Evolutionary conservation across 1,284 basidiomycete species (phyloP).

Genomic region (Leccinum pallidistipes): DNA sequence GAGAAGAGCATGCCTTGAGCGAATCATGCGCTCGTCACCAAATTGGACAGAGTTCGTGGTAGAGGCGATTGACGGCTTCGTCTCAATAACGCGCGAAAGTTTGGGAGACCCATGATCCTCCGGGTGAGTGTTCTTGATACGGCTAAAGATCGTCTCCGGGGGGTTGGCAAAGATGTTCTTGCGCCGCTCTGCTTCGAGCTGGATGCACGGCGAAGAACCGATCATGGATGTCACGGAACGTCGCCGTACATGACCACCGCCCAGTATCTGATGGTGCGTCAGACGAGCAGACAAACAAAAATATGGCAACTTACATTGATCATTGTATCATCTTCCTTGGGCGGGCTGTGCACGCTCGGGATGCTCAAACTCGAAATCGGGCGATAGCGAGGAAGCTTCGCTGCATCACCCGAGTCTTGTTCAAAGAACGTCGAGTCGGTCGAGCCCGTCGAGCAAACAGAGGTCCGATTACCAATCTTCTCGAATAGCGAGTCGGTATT

Average conservation of each 20-base stretch:
- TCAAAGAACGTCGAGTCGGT: conserved; percentile 68
- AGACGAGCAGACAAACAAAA: conserved; percentile 37
- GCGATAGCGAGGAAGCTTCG: conserved; percentile 49
- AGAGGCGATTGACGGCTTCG: conserved; percentile 61
- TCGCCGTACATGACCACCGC: conserved; percentile 69
- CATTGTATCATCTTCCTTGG: conserved; percentile 76
- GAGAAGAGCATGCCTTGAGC: conserved; percentile 57
- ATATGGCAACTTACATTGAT: conserved; percentile 55
- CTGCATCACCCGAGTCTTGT: conserved; percentile 36
- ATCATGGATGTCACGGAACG: conserved; percentile 60
- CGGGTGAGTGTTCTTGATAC: conserved; percentile 24
- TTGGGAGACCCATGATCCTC: conserved; percentile 37
- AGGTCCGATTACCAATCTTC: conserved; percentile 52
- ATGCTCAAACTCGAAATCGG: conserved; percentile 65
- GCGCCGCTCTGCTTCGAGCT: conserved; percentile 52
- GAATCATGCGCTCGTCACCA: conserved; percentile 66
- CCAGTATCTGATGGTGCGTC: conserved; percentile 62
- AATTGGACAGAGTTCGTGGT: conserved; percentile 56
- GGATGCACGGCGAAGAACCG: conserved; percentile 67
- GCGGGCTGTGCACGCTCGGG: conserved; percentile 48
- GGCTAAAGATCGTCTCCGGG: conserved; percentile 31
- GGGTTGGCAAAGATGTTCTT: conserved; percentile 46
- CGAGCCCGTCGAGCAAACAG: conserved; percentile 46
- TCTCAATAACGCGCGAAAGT: conserved; percentile 48
- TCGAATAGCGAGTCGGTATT: conserved; percentile 64